Evolutionary conservation across 257 asterid species (phyloP).

Genomic region (Ehretia macrophylla): DNA sequence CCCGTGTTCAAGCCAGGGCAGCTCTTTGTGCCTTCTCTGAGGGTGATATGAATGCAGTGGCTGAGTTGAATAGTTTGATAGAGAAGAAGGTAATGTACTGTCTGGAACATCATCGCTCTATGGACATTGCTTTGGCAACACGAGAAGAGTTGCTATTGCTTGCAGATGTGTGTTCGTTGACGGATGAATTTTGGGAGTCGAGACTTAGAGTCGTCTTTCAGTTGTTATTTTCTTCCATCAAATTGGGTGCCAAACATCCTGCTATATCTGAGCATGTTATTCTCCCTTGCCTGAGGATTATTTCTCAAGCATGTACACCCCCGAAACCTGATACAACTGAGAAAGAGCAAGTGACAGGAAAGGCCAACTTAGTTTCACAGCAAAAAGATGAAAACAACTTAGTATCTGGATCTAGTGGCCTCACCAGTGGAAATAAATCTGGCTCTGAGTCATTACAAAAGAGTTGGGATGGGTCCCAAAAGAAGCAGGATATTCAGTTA

Average conservation of each 20-base stretch:
- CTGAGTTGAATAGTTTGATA: conserved; percentile 79
- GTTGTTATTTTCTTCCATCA: conserved; percentile 87
- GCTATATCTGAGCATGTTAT: conserved; percentile 96
- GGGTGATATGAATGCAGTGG: conserved; percentile 82
- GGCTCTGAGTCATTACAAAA: conserved; percentile 50
- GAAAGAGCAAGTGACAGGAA: conserved; percentile 66
- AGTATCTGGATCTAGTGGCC: conserved; percentile 54
- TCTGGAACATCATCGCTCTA: conserved; percentile 98
- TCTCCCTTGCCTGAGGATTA: conserved; percentile 90
- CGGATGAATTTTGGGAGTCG: conserved; percentile 98
- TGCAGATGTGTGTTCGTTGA: conserved; percentile 88
- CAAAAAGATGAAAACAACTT: conserved; percentile 57
- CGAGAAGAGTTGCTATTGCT: conserved; percentile 92
- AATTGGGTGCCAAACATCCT: conserved; percentile 97
- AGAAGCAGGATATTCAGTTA: conserved; percentile 76
- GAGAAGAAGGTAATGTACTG: conserved; percentile 89
- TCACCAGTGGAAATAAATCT: conserved; percentile 46
- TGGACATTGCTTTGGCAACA: conserved; percentile 90
- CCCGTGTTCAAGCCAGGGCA: conserved; percentile 97
- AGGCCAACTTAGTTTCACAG: conserved; percentile 49
- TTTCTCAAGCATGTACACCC: conserved; percentile 94
- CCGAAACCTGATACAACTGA: conserved; percentile 89
- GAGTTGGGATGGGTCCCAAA: conserved; percentile 75
- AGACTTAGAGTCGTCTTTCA: conserved; percentile 90
- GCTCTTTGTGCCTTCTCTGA: conserved; percentile 99